A percentile compares a stretch with the other conserved stretches of the same genome.
phyloP scores from a whole-genome alignment of 2,329 filamentous ascomycete species.

The Alternaria gansuensis region DNA sequence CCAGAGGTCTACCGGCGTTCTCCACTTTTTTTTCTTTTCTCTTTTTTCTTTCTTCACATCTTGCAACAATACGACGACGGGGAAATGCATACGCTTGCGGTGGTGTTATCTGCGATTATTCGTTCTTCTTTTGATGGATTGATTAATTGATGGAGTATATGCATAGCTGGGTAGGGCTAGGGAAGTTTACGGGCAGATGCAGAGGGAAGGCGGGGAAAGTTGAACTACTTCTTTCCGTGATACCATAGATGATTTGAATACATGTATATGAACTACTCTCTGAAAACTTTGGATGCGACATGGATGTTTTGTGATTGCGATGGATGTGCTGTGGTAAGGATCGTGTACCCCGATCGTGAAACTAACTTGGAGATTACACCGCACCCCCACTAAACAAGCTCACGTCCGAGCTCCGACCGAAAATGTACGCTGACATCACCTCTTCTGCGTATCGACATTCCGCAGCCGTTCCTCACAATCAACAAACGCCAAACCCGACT shows the following conservation, averaged over 20 bases:
- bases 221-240: not conserved
- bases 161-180: not conserved
- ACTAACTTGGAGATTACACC: not conserved
- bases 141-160: not conserved
- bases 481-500: too few species aligned
- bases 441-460: not conserved
- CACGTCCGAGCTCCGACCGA: conserved; percentile 11
- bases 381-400: conserved; percentile 9
- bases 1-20: conserved; percentile 8
- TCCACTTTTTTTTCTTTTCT: not conserved
- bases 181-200: not conserved
- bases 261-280: not conserved
- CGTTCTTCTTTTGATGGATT: not conserved
- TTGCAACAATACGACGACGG: not conserved
- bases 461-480: not conserved
- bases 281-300: not conserved
- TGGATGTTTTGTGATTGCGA: not conserved
- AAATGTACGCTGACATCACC: conserved; percentile 11
- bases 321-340: not conserved
- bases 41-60: not conserved
- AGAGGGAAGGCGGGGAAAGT: not conserved
- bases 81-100: not conserved
- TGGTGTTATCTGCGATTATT: not conserved
- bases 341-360: not conserved
- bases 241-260: conserved; percentile 2